phyloP scores from a whole-genome alignment of 1,284 basidiomycete species.

The Rhodotorula glutinis region DNA sequence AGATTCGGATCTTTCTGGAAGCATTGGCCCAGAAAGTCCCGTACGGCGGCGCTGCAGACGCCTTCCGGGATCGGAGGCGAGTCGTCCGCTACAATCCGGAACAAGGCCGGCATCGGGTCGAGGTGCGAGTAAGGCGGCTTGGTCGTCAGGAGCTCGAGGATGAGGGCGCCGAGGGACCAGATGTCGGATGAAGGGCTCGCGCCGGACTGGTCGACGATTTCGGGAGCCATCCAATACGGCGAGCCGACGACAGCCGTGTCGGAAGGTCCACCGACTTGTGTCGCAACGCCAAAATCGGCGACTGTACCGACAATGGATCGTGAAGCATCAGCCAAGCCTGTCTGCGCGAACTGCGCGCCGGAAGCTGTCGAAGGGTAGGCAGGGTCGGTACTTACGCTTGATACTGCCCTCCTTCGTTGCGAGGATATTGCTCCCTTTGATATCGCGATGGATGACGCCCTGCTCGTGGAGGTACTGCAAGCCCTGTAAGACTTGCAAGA shows the following conservation, averaged over 20 bases:
- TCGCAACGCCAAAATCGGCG: slow-evolving; percentile 46
- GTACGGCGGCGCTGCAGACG: slow-evolving; percentile 70
- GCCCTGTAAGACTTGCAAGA: slow-evolving; percentile 84
- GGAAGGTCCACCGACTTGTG: slow-evolving; percentile 57
- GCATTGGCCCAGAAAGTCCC: slow-evolving; percentile 94
- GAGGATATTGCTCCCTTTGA: slow-evolving; percentile 95
- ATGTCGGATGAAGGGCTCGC: slow-evolving; percentile 96
- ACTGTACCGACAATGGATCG: slow-evolving; percentile 51
- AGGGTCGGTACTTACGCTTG: slow-evolving; percentile 56
- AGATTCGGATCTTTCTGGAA: slow-evolving; percentile 97
- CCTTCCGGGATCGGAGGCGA: slow-evolving; percentile 93
- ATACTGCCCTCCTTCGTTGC: slow-evolving; percentile 98
- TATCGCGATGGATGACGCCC: slow-evolving; percentile 97
- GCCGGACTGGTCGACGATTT: slow-evolving; percentile 94
- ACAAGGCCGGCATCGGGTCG: slow-evolving; percentile 96
- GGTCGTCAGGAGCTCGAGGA: slow-evolving; percentile 92
- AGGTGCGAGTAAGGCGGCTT: slow-evolving; percentile 93
- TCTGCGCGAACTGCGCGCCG: no score
- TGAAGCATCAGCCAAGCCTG: slow-evolving; percentile 45
- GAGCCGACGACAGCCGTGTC: slow-evolving; percentile 91
- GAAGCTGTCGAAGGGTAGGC: no score
- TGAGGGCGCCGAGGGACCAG: slow-evolving; percentile 92
- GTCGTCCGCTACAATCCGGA: slow-evolving; percentile 93
- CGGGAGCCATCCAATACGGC: slow-evolving; percentile 99
- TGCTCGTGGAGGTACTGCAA: slow-evolving; percentile 93